phyloP scores from a whole-genome alignment of 2,329 filamentous ascomycete species.

The Ascochyta rabiei region DNA sequence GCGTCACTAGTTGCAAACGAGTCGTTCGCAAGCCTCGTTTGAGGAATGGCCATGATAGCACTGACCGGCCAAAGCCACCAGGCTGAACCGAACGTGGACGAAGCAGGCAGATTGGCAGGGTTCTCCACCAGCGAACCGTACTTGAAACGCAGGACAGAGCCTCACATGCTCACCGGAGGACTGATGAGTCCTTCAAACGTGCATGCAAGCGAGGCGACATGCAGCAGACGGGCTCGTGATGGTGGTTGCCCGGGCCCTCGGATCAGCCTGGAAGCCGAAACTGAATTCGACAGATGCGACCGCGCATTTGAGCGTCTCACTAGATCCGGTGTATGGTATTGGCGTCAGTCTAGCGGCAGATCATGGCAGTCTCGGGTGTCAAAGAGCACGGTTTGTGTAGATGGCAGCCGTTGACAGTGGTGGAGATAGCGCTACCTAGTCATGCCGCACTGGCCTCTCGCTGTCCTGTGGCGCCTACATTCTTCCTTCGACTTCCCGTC shows the following conservation, averaged over 20 bases:
- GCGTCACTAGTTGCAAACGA: slow-evolving; percentile 19
- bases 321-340: slow-evolving; percentile 7
- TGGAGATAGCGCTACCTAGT: neutral
- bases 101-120: slow-evolving; percentile 22
- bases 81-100: slow-evolving; percentile 14
- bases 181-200: slow-evolving; percentile 6
- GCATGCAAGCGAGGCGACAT: slow-evolving; percentile 18
- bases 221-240: slow-evolving; percentile 19
- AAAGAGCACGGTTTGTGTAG: neutral
- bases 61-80: slow-evolving; percentile 34
- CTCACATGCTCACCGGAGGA: slow-evolving; percentile 28
- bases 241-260: slow-evolving; percentile 4
- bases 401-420: slow-evolving; percentile 5
- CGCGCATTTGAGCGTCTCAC: slow-evolving; percentile 10
- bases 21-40: slow-evolving; percentile 21
- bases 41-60: slow-evolving; percentile 14
- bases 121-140: neutral
- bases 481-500: neutral
- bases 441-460: neutral
- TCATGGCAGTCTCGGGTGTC: slow-evolving; percentile 1
- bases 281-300: neutral
- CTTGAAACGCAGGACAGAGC: slow-evolving; percentile 11
- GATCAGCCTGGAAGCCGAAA: slow-evolving; percentile 16
- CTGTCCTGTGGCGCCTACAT: neutral
- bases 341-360: neutral